Percentiles rank a stretch among this genome's conserved stretches.
Conservation (phyloP, 164 flowering plant species). For the Berberis vulgaris region DNA sequence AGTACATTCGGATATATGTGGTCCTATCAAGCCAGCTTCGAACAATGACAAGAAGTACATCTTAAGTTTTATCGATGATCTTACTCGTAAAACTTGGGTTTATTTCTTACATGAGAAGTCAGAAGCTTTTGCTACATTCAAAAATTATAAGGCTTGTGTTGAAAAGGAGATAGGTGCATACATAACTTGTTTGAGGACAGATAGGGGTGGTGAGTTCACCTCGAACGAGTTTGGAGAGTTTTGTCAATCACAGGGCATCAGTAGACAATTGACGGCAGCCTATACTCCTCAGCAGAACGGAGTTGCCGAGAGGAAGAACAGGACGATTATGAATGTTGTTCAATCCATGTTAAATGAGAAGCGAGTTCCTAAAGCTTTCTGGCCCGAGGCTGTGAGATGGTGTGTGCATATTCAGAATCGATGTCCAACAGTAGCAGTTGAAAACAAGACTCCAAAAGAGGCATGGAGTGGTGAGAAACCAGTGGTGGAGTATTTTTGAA, state of each 20-base stretch:
- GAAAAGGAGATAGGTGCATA: no score
- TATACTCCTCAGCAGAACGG: slow-evolving; percentile 3
- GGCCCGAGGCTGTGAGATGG: slow-evolving; percentile 9
- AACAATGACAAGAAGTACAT: background rate
- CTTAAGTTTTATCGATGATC: no score
- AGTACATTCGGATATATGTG: slow-evolving; percentile 2
- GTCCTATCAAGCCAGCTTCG: slow-evolving; percentile 3
- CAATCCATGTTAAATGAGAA: slow-evolving; percentile 1
- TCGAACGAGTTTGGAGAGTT: no score
- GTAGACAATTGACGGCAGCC: background rate
- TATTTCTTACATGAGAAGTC: no score
- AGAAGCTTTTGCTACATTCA: no score
- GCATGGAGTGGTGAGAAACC: slow-evolving; percentile 9
- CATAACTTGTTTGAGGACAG: no score
- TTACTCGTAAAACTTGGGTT: no score
- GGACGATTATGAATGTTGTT: background rate
- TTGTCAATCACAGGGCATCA: background rate
- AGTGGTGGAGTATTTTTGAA: slow-evolving; percentile 1
- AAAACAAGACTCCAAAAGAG: background rate
- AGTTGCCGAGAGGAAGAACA: background rate
- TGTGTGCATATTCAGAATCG: slow-evolving; percentile 2
- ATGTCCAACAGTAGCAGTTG: background rate
- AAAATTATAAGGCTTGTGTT: no score
- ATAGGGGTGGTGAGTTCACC: no score
- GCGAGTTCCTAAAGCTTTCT: slow-evolving; percentile 3